phyloP scores from a whole-genome alignment of 495 filamentous ascomycete species.

The Filosporella fistucella region DNA sequence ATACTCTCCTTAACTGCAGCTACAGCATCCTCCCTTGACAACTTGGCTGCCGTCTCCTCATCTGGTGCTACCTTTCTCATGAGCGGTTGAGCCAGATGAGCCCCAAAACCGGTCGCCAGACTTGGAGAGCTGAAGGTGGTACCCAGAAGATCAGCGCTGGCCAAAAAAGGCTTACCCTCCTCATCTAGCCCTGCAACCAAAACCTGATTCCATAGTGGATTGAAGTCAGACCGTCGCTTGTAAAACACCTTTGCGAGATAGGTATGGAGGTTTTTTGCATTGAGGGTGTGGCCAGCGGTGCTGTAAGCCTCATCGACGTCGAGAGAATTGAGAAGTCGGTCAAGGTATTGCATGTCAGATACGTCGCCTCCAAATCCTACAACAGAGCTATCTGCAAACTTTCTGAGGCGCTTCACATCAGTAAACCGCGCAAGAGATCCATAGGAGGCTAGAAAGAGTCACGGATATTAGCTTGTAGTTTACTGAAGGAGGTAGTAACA shows the following conservation, averaged over 20 bases:
- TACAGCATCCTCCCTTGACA: slow-evolving; percentile 77
- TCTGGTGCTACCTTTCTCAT: slow-evolving; percentile 77
- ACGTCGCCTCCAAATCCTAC: slow-evolving; percentile 92
- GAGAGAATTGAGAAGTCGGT: slow-evolving; percentile 81
- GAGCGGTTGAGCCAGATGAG: slow-evolving; percentile 88
- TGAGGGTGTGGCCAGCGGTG: slow-evolving; percentile 47
- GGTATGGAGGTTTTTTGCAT: slow-evolving; percentile 91
- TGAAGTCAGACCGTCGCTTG: slow-evolving; percentile 87
- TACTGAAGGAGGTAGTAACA: neutral
- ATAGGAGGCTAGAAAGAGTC: slow-evolving; percentile 74
- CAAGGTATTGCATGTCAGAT: slow-evolving; percentile 96
- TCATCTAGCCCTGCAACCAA: slow-evolving; percentile 86
- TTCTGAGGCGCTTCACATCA: slow-evolving; percentile 83
- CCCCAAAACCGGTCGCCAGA: slow-evolving; percentile 90
- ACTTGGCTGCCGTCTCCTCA: slow-evolving; percentile 62
- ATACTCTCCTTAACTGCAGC: slow-evolving; percentile 82
- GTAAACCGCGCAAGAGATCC: slow-evolving; percentile 95
- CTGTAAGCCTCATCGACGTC: slow-evolving; percentile 83
- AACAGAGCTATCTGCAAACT: slow-evolving; percentile 72
- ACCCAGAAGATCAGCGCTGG: slow-evolving; percentile 84
- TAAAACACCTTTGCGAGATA: slow-evolving; percentile 95
- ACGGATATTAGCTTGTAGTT: slow-evolving; percentile 7
- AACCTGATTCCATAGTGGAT: slow-evolving; percentile 95
- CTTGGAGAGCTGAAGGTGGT: slow-evolving; percentile 85
- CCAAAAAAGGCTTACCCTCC: slow-evolving; percentile 78